Conservation (phyloP, 345 rosid species). For the Rhodamnia argentea region DNA sequence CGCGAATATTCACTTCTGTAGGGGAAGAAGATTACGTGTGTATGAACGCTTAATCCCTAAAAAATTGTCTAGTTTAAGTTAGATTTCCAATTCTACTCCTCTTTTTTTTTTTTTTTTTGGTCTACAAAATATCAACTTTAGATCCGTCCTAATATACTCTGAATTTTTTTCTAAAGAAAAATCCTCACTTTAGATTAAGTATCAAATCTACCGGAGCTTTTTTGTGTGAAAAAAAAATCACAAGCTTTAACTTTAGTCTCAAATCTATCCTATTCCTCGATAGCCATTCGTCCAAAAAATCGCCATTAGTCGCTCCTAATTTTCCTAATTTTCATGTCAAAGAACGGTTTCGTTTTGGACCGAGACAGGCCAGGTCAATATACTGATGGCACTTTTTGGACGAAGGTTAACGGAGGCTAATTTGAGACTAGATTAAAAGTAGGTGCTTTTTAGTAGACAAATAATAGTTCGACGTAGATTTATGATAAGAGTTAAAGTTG, state of each 20-base stretch:
- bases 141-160: no score
- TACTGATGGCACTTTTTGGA: neutral
- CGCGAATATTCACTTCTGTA: neutral
- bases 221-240: neutral
- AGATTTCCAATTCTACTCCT: neutral
- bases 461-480: rapidly evolving
- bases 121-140: neutral
- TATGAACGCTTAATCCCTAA: neutral
- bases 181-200: neutral
- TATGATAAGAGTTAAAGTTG: neutral
- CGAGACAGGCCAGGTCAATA: neutral
- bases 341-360: rapidly evolving
- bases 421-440: neutral
- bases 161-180: neutral
- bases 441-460: neutral
- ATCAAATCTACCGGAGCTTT: rapidly evolving
- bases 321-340: neutral
- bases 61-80: neutral
- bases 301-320: rapidly evolving
- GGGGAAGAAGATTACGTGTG: neutral
- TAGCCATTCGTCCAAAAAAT: neutral
- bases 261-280: rapidly evolving
- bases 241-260: neutral
- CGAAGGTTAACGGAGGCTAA: rapidly evolving
- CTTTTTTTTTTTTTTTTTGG: neutral